Percentiles rank a stretch among this genome's conserved stretches.
These are phyloP conservation scores for Neocucurbitaria cava DNA, from an alignment of 2,329 filamentous ascomycete genomes.

Conservation along the genomic window DNA sequence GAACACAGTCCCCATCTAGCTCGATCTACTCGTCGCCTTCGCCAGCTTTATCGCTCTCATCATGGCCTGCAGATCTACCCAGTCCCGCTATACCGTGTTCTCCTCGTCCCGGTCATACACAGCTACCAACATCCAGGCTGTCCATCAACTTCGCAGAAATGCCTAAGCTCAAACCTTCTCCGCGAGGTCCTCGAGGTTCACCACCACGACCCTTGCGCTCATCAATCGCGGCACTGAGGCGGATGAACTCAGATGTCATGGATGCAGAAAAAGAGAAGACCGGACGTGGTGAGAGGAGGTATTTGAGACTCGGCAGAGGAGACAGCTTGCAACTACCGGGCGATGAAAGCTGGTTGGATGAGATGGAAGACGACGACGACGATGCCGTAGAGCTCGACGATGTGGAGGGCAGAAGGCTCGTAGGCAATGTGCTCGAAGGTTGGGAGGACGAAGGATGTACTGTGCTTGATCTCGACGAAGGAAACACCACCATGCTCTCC, in stretches of 20 bases:
- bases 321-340: conserved; percentile 36
- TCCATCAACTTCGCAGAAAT: conserved; percentile 31
- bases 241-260: conserved; percentile 53
- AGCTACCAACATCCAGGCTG: conserved; percentile 19
- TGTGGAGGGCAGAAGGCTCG: conserved; percentile 23
- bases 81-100: conserved; percentile 26
- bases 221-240: conserved; percentile 48
- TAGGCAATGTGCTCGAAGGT: conserved; percentile 29
- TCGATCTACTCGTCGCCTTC: conserved; percentile 26
- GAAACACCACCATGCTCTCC: conserved; percentile 2
- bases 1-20: conserved; percentile 17
- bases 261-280: conserved; percentile 23
- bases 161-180: conserved; percentile 26
- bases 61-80: conserved; percentile 14
- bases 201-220: conserved; percentile 48
- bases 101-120: conserved; percentile 27
- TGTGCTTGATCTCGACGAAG: conserved; percentile 17
- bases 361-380: conserved; percentile 22
- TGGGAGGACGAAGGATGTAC: conserved; percentile 32
- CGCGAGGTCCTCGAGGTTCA: conserved; percentile 39
- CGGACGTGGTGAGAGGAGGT: conserved; percentile 44
- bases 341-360: conserved; percentile 40
- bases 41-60: conserved; percentile 13
- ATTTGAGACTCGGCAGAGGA: conserved; percentile 51
- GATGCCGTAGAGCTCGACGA: conserved; percentile 26